phyloP scores from a whole-genome alignment of 108 stramenopile genomes.

The Discostella pseudostelligera region DNA sequence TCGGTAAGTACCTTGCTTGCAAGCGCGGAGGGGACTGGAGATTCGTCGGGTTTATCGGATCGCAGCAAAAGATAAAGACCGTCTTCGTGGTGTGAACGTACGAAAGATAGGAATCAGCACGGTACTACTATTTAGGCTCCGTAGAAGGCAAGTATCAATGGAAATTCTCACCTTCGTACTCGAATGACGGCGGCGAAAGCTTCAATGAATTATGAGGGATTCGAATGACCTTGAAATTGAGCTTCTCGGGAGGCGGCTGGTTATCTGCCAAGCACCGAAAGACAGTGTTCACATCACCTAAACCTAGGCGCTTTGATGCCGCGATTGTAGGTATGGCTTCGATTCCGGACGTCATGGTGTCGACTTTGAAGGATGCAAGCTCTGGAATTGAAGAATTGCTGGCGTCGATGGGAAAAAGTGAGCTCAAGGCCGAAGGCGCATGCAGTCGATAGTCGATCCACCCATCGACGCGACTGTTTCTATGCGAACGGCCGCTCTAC shows the following conservation, averaged over 20 bases:
- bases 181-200: conserved; percentile 70
- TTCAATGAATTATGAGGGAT: conserved; percentile 54
- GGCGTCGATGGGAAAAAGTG: too few species aligned
- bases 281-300: conserved; percentile 65
- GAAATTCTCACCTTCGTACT: conserved; percentile 60
- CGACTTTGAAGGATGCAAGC: too few species aligned
- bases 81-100: conserved; percentile 31
- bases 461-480: too few species aligned
- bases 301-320: conserved; percentile 42
- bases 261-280: conserved; percentile 61
- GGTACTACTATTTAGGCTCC: not conserved
- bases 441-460: too few species aligned
- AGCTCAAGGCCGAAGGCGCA: too few species aligned
- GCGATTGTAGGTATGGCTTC: not conserved
- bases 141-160: conserved; percentile 11
- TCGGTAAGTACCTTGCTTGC: conserved; percentile 38
- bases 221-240: conserved; percentile 65
- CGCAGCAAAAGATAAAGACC: conserved; percentile 72
- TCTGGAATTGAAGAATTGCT: too few species aligned
- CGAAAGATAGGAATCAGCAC: not conserved
- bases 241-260: conserved; percentile 47
- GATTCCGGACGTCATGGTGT: too few species aligned
- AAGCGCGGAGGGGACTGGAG: conserved; percentile 50
- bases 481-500: too few species aligned
- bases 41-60: conserved; percentile 45